Percentiles rank a stretch among this genome's conserved stretches.
Evolutionary conservation across 805 yeast genomes (phyloP).

Genomic region (Starmerella ratchasimensis): DNA sequence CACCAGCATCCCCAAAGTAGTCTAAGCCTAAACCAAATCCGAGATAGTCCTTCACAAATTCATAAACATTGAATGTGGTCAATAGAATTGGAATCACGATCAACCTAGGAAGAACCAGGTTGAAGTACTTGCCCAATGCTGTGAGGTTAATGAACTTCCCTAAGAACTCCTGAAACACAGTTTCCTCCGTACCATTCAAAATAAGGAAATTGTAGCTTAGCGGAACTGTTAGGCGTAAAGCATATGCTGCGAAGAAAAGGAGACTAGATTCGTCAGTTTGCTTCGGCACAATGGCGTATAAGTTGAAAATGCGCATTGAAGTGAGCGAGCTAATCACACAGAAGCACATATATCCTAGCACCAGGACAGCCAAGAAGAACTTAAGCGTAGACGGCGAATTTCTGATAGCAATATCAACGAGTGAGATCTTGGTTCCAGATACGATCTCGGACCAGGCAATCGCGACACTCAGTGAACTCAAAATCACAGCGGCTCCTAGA

Average conservation of each 20-base stretch:
- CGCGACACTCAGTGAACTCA: slow-evolving; percentile 36
- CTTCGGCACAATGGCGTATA: slow-evolving; percentile 59
- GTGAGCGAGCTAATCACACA: slow-evolving; percentile 54
- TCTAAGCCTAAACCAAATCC: slow-evolving; percentile 29
- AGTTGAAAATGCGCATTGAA: slow-evolving; percentile 53
- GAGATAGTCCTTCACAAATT: slow-evolving; percentile 35
- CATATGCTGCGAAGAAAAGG: slow-evolving; percentile 65
- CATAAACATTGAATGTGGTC: slow-evolving; percentile 55
- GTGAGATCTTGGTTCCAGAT: slow-evolving; percentile 52
- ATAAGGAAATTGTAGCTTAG: slow-evolving; percentile 66
- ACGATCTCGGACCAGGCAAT: slow-evolving; percentile 62
- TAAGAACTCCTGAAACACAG: slow-evolving; percentile 55
- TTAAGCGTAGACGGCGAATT: slow-evolving; percentile 30
- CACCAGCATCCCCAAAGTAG: slow-evolving; percentile 27
- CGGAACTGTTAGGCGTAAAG: slow-evolving; percentile 71
- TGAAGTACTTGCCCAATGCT: slow-evolving; percentile 56
- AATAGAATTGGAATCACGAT: slow-evolving; percentile 55
- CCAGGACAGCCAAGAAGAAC: slow-evolving; percentile 30
- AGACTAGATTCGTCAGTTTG: slow-evolving; percentile 63
- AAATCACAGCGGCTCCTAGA: slow-evolving; percentile 32
- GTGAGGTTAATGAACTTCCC: slow-evolving; percentile 66
- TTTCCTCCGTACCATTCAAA: slow-evolving; percentile 39
- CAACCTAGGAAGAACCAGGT: slow-evolving; percentile 63
- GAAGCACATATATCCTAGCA: slow-evolving; percentile 55
- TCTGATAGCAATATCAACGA: slow-evolving; percentile 39